Base-by-base conservation (phyloP, 2,329 filamentous ascomycete genomes). In the Rhynchosporium secalis region DNA sequence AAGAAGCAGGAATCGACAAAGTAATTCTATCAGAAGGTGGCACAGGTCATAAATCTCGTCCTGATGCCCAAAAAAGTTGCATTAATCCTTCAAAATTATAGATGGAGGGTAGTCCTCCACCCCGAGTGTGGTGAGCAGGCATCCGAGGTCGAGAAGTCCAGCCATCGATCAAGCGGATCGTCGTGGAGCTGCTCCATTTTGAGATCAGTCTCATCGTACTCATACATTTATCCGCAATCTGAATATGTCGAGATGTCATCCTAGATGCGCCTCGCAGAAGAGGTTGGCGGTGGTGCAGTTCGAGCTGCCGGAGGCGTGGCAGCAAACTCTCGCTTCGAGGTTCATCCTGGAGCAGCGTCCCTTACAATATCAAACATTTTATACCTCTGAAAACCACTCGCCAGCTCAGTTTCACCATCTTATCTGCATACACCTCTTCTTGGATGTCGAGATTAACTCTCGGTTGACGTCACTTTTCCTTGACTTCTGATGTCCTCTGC, bases 301-400 rank as follows among this genome's bases (percentile, higher is more conserved):
- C 43, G 20, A 51, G 56, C 48, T 49, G 47, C 4, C 26, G 48
- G 45, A 56, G 28, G 46, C 33, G 49, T 55, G 59, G 59, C 52
- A 46, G 58, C 48, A 46, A 52, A 52, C 48, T 60, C 57, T 65
- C 58, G 57, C 55, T 59, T 58, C 60, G 60, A 66, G 65, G 62
- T 63, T 62, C 45, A 66, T 66, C 62, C 65, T 33, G 33, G 59
- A 20, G 40, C 20, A 47, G 31, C 54, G 20, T 46, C 54, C 56
- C 15, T 56, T 58, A 61, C 47, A 28, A 43, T 36, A 36, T 36
- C 33, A 36, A 52, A 60, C 29, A 33, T 58, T 26, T 9, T 64
- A 66, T 62, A 58, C 33, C 13, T 38, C 48, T 29, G 13, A 26
- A 55, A 55, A 49, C 52, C 15, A 41, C 48, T 40, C 56, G 10